Evolutionary conservation across 73 alveolate genomes (phyloP).

Genomic region (Paramecium sonneborni): DNA sequence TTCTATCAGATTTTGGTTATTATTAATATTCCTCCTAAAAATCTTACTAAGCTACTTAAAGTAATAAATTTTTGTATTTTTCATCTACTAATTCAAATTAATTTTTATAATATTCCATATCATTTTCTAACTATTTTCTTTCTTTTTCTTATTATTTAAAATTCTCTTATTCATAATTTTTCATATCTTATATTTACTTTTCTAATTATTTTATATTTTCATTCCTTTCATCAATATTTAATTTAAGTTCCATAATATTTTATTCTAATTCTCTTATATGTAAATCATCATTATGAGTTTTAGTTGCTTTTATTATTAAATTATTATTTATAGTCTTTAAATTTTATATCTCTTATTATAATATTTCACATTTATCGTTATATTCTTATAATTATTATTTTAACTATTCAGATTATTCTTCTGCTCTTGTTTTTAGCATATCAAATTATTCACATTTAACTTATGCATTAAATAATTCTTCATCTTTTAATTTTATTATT

Average conservation of each 20-base stretch:
- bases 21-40: neutral
- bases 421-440: conserved; percentile 40
- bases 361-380: neutral
- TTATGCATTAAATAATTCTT: conserved; percentile 31
- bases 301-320: conserved; percentile 42
- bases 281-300: conserved; percentile 36
- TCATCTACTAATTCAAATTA: conserved; percentile 18
- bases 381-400: neutral
- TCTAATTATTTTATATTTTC: neutral
- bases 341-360: neutral
- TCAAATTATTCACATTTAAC: conserved; percentile 48
- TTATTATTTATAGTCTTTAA: conserved; percentile 47
- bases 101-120: conserved; percentile 51
- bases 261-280: conserved; percentile 18
- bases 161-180: conserved; percentile 20
- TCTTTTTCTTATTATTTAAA: conserved; percentile 29
- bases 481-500: conserved; percentile 15
- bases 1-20: neutral
- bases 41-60: neutral
- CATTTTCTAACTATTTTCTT: conserved; percentile 52
- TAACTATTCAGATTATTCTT: neutral
- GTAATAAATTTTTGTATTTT: neutral
- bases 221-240: neutral
- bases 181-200: neutral
- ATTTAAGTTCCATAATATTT: neutral